Conservation (phyloP, 2,329 filamentous ascomycete species). For the Paracoccidioides lutzii region DNA sequence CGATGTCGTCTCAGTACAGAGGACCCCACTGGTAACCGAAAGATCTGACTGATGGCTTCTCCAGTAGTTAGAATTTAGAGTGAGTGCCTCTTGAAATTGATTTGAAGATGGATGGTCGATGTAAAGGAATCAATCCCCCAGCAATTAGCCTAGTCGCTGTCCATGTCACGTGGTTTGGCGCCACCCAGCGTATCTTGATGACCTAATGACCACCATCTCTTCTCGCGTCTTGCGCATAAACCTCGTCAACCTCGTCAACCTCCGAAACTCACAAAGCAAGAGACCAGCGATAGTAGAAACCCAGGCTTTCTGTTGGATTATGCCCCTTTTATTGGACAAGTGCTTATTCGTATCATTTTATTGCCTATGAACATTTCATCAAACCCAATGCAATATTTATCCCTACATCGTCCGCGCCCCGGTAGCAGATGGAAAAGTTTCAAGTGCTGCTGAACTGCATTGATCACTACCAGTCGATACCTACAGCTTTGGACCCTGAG, state of each 20-base stretch:
- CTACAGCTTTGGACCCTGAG: constrained; percentile 68
- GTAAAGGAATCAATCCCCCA: not conserved
- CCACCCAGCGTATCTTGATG: not conserved
- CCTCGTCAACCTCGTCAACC: not conserved
- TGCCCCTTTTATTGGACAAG: not conserved
- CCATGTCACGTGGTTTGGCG: constrained; percentile 1
- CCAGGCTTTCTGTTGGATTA: not conserved
- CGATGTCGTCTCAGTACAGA: not conserved
- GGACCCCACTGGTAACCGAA: not conserved
- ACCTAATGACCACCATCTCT: constrained; percentile 10
- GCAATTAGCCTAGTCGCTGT: not conserved
- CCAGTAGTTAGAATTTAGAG: not conserved
- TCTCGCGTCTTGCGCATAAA: constrained; percentile 5
- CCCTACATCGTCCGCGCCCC: constrained; percentile 5
- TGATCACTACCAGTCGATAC: constrained; percentile 77
- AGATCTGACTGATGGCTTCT: not conserved
- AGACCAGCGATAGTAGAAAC: not conserved
- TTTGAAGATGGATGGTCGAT: too few species aligned
- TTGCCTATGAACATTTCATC: constrained; percentile 1
- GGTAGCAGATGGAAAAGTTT: constrained; percentile 55
- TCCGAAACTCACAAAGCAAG: too few species aligned
- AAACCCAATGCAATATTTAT: not conserved
- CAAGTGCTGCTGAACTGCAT: constrained; percentile 88
- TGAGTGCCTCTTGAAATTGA: not conserved
- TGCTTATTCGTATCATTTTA: not conserved